These are phyloP conservation scores for Davidsoniella australis DNA, from an alignment of 2,329 filamentous ascomycete species.

Conservation along the genomic window DNA sequence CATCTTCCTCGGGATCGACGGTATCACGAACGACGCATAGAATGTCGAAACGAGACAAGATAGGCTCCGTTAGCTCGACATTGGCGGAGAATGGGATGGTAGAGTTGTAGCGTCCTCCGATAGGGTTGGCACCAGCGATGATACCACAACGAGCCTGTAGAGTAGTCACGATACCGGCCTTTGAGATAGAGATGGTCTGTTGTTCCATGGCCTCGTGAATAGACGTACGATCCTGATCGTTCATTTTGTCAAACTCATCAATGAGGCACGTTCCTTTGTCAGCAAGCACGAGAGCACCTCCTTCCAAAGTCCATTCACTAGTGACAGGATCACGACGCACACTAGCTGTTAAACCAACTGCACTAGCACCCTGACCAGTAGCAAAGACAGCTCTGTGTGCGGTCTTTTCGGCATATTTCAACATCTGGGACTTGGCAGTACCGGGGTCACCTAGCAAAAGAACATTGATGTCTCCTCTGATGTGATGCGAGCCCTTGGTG, in stretches of 20 bases:
- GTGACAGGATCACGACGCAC: conserved; percentile 91
- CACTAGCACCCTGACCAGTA: conserved; percentile 90
- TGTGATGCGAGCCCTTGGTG: conserved; percentile 72
- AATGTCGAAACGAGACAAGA: conserved; percentile 94
- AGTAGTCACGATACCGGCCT: conserved; percentile 94
- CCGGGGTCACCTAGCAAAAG: conserved; percentile 90
- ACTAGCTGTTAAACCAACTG: conserved; percentile 91
- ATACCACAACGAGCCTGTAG: conserved; percentile 91
- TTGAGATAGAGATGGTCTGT: conserved; percentile 97
- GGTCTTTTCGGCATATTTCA: conserved; percentile 96
- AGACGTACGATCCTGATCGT: conserved; percentile 91
- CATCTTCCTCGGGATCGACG: conserved; percentile 81
- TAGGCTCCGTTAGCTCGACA: conserved; percentile 91
- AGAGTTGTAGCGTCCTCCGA: conserved; percentile 89
- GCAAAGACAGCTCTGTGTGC: conserved; percentile 94
- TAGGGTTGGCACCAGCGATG: conserved; percentile 90
- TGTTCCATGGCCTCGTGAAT: conserved; percentile 99
- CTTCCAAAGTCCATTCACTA: conserved; percentile 93
- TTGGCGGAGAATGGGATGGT: conserved; percentile 93
- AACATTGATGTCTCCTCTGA: conserved; percentile 96
- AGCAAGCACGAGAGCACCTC: conserved; percentile 83
- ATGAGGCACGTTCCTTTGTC: conserved; percentile 92
- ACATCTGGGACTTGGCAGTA: conserved; percentile 91
- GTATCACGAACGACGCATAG: conserved; percentile 91
- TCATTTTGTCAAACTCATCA: conserved; percentile 99